A percentile compares a stretch with the other conserved stretches of the same genome.
These are phyloP conservation scores for Aspergillus eucalypticola DNA, from an alignment of 2,329 filamentous ascomycete species.

Conservation along the genomic window DNA sequence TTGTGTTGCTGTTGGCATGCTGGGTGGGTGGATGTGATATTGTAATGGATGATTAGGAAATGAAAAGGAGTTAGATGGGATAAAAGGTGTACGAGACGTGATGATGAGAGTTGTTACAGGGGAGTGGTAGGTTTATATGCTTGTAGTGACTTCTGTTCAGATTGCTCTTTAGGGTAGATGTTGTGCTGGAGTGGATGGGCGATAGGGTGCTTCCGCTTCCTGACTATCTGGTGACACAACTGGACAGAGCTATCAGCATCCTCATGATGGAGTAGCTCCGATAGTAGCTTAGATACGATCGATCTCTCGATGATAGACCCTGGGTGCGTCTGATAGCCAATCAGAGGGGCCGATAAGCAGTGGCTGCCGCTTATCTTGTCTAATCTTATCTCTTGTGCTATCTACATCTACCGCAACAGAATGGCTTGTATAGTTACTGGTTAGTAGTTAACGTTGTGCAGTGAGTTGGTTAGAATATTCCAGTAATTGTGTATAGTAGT, in stretches of 20 bases:
- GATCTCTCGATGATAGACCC: not conserved
- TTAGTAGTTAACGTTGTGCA: no score
- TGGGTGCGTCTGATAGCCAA: not conserved
- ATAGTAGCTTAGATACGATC: not conserved
- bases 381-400: constrained; percentile 7
- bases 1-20: not conserved
- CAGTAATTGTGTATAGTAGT: no score
- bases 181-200: not conserved
- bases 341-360: not conserved
- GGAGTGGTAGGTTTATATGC: not conserved
- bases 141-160: not conserved
- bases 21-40: not conserved
- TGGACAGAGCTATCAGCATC: not conserved
- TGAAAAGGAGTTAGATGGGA: not conserved
- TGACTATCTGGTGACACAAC: not conserved
- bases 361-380: constrained; percentile 1
- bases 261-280: not conserved
- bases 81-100: not conserved
- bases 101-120: not conserved
- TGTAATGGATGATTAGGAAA: not conserved
- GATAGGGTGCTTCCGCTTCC: not conserved
- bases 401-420: not conserved
- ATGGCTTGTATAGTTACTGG: no score
- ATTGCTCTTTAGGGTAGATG: not conserved
- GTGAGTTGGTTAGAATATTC: no score